Base-by-base conservation (phyloP, 805 yeast genomes). In the Sugiyamaella lignohabitans region DNA sequence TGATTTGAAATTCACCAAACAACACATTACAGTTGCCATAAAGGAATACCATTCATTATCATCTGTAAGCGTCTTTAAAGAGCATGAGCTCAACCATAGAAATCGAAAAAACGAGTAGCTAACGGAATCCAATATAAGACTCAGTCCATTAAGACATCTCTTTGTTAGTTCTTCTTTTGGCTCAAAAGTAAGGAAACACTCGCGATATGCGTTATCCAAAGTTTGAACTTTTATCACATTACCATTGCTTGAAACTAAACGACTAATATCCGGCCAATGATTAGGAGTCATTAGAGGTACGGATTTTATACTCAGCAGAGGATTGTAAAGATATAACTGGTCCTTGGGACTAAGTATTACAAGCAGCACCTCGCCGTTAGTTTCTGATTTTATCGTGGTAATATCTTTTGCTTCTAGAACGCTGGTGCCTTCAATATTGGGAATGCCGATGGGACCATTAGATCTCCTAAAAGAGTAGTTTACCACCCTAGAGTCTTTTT, bases 11-110 rank as follows among this genome's bases (percentile, higher is more conserved):
- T 45, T 38, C 3, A 49, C 38, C 11, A 49, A 19, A 27, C 48
- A 47, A 32, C 43, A 38, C 30, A 48, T 23, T n/a, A 45, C 40
- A 27, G 45, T 72, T 2, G 74, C 66, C 0, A 76, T 68, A 53
- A 77, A 77, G 0, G 84, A 74, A 14, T 69, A 70, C 87, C 88
- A 82, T 27, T 82, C 87, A 52, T 71, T 68, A n/a, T n/a, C n/a
- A n/a, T n/a, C n/a, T n/a, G n/a, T n/a, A n/a, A n/a, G n/a, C 35
- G 59, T 62, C 19, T 59, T 52, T 2, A 65, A 67, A 18, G 73
- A 64, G 18, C 71, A 59, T 1, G 84, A 77, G 1, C 79, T 61
- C 40, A 82, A 69, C 87, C 88, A 84, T 2, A 74, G 67, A 42
- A 79, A 62, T 78, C 82, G 73, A n/a, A 82, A 65, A 30, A 71